A percentile compares a stretch with the other conserved stretches of the same genome.
phyloP scores from a whole-genome alignment of 495 filamentous ascomycete species.

The Penicillium diatomitis region DNA sequence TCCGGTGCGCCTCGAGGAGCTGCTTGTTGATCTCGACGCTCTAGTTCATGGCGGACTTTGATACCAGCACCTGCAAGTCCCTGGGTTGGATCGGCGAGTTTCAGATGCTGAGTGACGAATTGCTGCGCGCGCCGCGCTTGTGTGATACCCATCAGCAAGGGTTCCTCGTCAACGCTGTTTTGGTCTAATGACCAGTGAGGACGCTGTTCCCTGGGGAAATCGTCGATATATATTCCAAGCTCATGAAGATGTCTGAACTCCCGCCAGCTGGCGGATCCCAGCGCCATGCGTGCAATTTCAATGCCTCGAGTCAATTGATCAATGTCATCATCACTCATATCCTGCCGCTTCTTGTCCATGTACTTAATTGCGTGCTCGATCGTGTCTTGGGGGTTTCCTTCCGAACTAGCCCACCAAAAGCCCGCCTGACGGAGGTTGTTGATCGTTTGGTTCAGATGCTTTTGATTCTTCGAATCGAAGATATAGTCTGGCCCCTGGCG shows the following conservation, averaged over 20 bases:
- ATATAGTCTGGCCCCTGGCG: slow-evolving; percentile 78
- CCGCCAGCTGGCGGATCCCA: slow-evolving; percentile 52
- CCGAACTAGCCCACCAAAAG: slow-evolving; percentile 83
- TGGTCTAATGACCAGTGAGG: slow-evolving; percentile 56
- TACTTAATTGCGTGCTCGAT: slow-evolving; percentile 58
- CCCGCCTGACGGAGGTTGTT: slow-evolving; percentile 77
- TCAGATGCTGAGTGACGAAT: slow-evolving; percentile 46
- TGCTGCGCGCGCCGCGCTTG: slow-evolving; percentile 51
- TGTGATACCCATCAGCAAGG: slow-evolving; percentile 43
- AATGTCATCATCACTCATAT: slow-evolving; percentile 50
- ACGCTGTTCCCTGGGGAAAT: slow-evolving; percentile 46
- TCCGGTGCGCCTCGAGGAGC: neutral
- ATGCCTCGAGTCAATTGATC: slow-evolving; percentile 52
- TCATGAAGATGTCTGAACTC: slow-evolving; percentile 62
- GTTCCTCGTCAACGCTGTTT: slow-evolving; percentile 12
- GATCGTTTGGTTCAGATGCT: slow-evolving; percentile 54
- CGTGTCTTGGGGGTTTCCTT: slow-evolving; percentile 51
- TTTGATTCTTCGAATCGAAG: slow-evolving; percentile 65
- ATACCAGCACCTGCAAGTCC: slow-evolving; percentile 44
- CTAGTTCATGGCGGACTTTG: slow-evolving; percentile 23
- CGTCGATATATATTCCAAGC: slow-evolving; percentile 60
- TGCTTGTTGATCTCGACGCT: slow-evolving; percentile 10
- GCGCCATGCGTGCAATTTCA: slow-evolving; percentile 47
- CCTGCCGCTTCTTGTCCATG: slow-evolving; percentile 41
- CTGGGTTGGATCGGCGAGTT: slow-evolving; percentile 35